A percentile compares a stretch with the other conserved stretches of the same genome.
Conservation (phyloP, 2,329 filamentous ascomycete genomes). For the Thielaviopsis ethacetica region DNA sequence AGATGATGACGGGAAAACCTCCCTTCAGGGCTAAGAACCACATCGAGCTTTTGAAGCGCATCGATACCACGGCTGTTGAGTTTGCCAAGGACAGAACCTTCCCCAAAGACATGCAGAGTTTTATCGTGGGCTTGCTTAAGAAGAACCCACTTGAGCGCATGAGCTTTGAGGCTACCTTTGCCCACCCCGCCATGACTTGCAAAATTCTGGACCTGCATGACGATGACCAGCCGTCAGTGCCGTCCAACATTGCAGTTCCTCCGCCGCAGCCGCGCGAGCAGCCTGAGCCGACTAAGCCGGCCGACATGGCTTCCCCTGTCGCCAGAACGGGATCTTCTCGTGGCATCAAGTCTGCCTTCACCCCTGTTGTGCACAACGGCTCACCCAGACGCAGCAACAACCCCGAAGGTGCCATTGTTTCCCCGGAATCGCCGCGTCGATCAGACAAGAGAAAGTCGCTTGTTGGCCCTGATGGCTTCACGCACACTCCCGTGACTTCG, state of each 20-base stretch:
- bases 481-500: constrained; percentile 8
- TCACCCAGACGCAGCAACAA: constrained; percentile 1
- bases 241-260: constrained; percentile 9
- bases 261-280: not conserved
- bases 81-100: constrained; percentile 7
- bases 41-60: constrained; percentile 81
- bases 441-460: not conserved
- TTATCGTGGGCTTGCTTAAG: constrained; percentile 71
- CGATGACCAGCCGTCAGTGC: constrained; percentile 43
- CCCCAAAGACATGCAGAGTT: constrained; percentile 54
- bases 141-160: constrained; percentile 72
- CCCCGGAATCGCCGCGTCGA: constrained; percentile 1
- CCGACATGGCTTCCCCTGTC: not conserved
- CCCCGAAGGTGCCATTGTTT: not conserved
- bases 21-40: constrained; percentile 90
- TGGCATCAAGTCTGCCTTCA: not conserved
- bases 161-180: constrained; percentile 75
- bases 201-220: constrained; percentile 68
- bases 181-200: constrained; percentile 51
- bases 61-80: constrained; percentile 56
- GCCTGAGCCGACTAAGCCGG: not conserved
- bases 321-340: constrained; percentile 2
- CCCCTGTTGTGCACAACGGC: constrained; percentile 6
- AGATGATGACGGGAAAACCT: constrained; percentile 83
- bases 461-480: constrained; percentile 2